phyloP scores from a whole-genome alignment of 352 stramenopile genomes.

The Phytopythium montanum region DNA sequence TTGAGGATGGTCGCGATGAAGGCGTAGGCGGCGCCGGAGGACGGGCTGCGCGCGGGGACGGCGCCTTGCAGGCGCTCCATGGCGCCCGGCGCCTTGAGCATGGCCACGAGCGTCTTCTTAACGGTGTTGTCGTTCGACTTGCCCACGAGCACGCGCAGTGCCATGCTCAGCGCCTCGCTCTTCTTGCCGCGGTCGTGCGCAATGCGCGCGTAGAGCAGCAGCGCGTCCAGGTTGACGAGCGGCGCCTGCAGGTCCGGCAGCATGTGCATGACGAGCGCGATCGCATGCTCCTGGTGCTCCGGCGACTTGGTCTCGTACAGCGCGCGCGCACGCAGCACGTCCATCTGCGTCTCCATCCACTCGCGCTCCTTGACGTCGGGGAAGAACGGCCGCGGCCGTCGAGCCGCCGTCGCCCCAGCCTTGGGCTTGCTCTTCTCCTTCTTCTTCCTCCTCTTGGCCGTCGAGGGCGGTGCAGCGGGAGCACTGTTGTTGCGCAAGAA shows the following conservation, averaged over 20 bases:
- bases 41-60: constrained; percentile 31
- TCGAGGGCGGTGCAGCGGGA: neutral
- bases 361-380: constrained; percentile 25
- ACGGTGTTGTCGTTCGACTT: constrained; percentile 46
- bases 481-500: constrained; percentile 31
- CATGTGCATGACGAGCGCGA: constrained; percentile 50
- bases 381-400: constrained; percentile 22
- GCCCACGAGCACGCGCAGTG: constrained; percentile 52
- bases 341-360: constrained; percentile 39
- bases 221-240: constrained; percentile 55
- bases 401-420: neutral
- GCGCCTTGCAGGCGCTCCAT: constrained; percentile 40
- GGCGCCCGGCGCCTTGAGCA: constrained; percentile 28
- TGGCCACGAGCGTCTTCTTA: constrained; percentile 41
- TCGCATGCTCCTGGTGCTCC: constrained; percentile 47
- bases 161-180: constrained; percentile 63
- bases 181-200: constrained; percentile 57
- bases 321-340: constrained; percentile 44
- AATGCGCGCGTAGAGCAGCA: constrained; percentile 59
- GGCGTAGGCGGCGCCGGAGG: constrained; percentile 59
- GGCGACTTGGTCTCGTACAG: constrained; percentile 39
- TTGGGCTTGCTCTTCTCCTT: constrained; percentile 11
- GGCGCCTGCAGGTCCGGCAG: constrained; percentile 49
- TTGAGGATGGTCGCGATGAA: constrained; percentile 78
- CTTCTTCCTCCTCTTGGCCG: neutral